Evolutionary conservation across 768 basidiomycete species (phyloP).

Genomic region (Ramaria rubella): DNA sequence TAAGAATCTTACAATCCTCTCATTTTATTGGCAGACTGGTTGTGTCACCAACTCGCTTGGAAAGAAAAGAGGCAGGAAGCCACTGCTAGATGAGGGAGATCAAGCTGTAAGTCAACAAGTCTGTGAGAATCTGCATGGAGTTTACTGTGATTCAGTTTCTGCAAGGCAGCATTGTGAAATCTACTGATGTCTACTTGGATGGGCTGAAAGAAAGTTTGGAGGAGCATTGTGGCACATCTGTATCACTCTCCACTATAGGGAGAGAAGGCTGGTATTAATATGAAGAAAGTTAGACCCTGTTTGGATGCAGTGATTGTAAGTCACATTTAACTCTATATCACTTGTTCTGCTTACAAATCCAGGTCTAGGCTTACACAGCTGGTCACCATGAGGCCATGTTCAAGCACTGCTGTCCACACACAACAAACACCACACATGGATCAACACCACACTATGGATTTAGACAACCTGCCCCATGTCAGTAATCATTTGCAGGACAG

Average conservation of each 20-base stretch:
- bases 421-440: too few relatives aligned
- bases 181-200: not conserved
- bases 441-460: too few relatives aligned
- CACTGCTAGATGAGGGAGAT: not conserved
- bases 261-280: not conserved
- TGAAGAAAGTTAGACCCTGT: conserved; percentile 5
- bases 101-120: not conserved
- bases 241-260: not conserved
- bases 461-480: too few relatives aligned
- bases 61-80: not conserved
- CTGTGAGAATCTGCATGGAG: not conserved
- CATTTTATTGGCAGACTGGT: not conserved
- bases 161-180: not conserved
- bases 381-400: too few relatives aligned
- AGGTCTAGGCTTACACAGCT: too few relatives aligned
- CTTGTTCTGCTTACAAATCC: too few relatives aligned
- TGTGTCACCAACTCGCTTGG: not conserved
- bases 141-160: not conserved
- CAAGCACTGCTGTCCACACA: too few relatives aligned
- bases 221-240: not conserved
- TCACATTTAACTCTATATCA: too few relatives aligned
- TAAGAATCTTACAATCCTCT: too few relatives aligned
- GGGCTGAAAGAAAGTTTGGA: not conserved
- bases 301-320: too few relatives aligned
- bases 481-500: too few relatives aligned